Base-by-base conservation (phyloP, 345 rosid genomes). In the Cardiospermum halicacabum region DNA sequence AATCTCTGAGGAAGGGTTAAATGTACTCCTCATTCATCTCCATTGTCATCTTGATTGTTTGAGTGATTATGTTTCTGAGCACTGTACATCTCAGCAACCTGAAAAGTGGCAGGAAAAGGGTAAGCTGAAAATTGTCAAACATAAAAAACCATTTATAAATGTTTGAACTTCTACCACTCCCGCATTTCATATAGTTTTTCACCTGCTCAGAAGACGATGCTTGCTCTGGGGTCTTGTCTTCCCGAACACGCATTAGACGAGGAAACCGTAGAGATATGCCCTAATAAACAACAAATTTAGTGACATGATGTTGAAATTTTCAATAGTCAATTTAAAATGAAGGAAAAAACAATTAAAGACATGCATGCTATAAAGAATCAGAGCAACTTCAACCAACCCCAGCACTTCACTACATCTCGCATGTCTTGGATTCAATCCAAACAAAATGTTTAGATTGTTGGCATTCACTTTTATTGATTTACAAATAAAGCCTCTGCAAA, bases 201-300 rank as follows among this genome's bases (percentile, higher is more conserved):
- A 94, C 97, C 96, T 85, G 95, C 58, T 87, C 95, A 7, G 97
- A 77, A 58, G 97, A 79, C 63, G 96, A 73, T 51, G 95, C 95
- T 48, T 81, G 77, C 79, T 91, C 96, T 19, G 96, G 97, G 36
- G 74, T 65, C 80, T 91, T 91, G 60, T 94, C 99, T 72, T 81
- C 88, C 27, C 96, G 76, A 72, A 91, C 91, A 56, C 87, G 91
- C 31, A 94, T 51, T 31, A 94, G 75, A 16, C 96, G 93, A 27
- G 99, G 96, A 81, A 91, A 94, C 22, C 95, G 89, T 8, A 91
- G 89, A 62, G 96, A 89, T 50, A 91, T 83, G 8, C 99, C 96
- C 96, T 90, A 64, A 65, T 1, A 19, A 53, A 67, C 69, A 51
- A 43, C 36, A 2, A 12, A 66, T 21, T 12, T 24, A 57, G 62